These are phyloP conservation scores for Phialophora tarda DNA, from an alignment of 2,329 filamentous ascomycete species.

Conservation along the genomic window DNA sequence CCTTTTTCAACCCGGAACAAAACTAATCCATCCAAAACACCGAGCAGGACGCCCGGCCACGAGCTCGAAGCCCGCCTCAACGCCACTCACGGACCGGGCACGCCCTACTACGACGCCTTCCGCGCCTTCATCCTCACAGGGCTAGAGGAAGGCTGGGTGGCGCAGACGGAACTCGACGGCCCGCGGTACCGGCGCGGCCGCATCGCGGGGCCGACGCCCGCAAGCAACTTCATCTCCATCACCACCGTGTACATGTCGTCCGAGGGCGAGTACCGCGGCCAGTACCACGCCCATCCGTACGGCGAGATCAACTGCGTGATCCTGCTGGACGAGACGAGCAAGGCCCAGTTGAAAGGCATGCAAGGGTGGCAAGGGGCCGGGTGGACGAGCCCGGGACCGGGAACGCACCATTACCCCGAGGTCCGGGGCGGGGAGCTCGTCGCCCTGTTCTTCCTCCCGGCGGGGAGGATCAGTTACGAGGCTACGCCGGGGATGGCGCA, in stretches of 20 bases:
- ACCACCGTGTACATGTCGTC: constrained; percentile 65
- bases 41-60: constrained; percentile 51
- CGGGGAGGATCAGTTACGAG: constrained; percentile 54
- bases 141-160: constrained; percentile 55
- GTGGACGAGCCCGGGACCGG: constrained; percentile 61
- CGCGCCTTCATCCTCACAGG: constrained; percentile 49
- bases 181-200: constrained; percentile 56
- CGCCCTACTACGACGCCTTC: constrained; percentile 52
- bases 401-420: constrained; percentile 64
- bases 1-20: background rate
- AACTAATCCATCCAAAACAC: constrained; percentile 34
- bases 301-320: constrained; percentile 63
- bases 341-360: constrained; percentile 61
- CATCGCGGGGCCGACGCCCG: constrained; percentile 53
- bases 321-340: constrained; percentile 51
- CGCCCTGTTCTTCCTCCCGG: constrained; percentile 62
- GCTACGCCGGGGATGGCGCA: constrained; percentile 35
- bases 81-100: constrained; percentile 52
- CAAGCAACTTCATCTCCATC: constrained; percentile 61
- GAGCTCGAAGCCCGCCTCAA: constrained; percentile 54
- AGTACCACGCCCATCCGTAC: constrained; percentile 62
- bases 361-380: constrained; percentile 62
- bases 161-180: constrained; percentile 52
- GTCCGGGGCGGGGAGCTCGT: constrained; percentile 58
- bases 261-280: constrained; percentile 56